Evolutionary conservation across 2,329 filamentous ascomycete species (phyloP).

Genomic region (Fusarium sp.): DNA sequence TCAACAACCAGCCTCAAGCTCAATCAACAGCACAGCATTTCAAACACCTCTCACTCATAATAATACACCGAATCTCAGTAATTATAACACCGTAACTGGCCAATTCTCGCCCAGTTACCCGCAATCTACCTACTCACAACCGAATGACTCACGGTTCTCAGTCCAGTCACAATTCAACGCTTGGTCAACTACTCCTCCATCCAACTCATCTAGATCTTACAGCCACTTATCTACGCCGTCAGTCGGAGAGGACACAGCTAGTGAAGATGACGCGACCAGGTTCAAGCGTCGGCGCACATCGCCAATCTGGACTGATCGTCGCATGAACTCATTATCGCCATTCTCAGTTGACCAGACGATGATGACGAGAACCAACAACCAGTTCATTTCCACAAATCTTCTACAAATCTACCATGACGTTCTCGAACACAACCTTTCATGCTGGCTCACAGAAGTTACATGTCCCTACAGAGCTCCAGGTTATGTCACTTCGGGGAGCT

Average conservation of each 20-base stretch:
- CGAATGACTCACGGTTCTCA: background rate
- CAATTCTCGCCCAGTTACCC: background rate
- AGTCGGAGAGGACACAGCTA: background rate
- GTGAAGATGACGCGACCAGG: background rate
- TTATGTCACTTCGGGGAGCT: background rate
- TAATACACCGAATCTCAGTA: background rate
- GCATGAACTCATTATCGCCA: constrained; percentile 24
- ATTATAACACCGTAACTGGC: background rate
- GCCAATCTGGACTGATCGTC: constrained; percentile 10
- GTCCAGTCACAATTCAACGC: constrained; percentile 4
- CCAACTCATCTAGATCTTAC: background rate
- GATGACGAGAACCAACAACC: constrained; percentile 37
- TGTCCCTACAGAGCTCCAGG: constrained; percentile 35
- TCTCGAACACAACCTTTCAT: constrained; percentile 38
- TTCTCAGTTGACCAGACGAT: constrained; percentile 37
- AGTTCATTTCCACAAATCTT: constrained; percentile 36
- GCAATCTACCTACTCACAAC: background rate
- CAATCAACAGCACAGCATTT: background rate
- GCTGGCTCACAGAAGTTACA: constrained; percentile 38
- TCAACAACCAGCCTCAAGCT: background rate
- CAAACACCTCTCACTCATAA: background rate
- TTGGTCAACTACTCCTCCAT: background rate
- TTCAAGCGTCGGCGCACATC: constrained; percentile 29
- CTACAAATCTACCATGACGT: constrained; percentile 40
- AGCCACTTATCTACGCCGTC: background rate